These are phyloP conservation scores for Penicillium flavigenum DNA, from an alignment of 495 filamentous ascomycete species.

Conservation along the genomic window DNA sequence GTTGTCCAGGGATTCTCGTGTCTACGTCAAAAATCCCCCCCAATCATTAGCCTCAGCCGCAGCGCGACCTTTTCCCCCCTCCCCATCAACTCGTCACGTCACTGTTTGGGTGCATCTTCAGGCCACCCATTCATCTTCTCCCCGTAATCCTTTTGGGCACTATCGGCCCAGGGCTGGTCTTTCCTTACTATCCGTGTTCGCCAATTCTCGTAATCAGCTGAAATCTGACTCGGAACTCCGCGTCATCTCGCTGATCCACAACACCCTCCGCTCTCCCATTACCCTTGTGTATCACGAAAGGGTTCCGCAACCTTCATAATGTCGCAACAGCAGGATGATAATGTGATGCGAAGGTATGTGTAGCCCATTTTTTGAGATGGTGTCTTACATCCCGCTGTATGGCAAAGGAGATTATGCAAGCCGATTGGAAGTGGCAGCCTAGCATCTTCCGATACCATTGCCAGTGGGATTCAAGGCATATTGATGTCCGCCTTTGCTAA, in stretches of 20 bases:
- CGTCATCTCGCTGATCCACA: conserved; percentile 10
- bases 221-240: conserved; percentile 12
- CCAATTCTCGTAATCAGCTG: conserved; percentile 13
- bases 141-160: conserved; percentile 19
- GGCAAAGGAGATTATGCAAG: background rate
- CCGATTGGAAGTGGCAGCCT: background rate
- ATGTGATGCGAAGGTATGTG: conserved; percentile 72
- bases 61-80: conserved; percentile 20
- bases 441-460: conserved; percentile 11
- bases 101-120: conserved; percentile 24
- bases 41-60: conserved; percentile 20
- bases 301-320: conserved; percentile 36
- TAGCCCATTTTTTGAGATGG: conserved; percentile 8
- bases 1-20: conserved; percentile 3
- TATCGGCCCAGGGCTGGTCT: conserved; percentile 19
- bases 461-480: background rate
- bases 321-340: conserved; percentile 61
- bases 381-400: conserved; percentile 13
- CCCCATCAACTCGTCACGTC: conserved; percentile 22
- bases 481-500: conserved; percentile 18
- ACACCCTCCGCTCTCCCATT: conserved; percentile 10
- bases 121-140: conserved; percentile 16
- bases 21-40: background rate
- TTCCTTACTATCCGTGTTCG: conserved; percentile 18
- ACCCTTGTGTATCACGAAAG: conserved; percentile 13